phyloP scores from a whole-genome alignment of 345 rosid species.

The Microthlaspi erraticum region DNA sequence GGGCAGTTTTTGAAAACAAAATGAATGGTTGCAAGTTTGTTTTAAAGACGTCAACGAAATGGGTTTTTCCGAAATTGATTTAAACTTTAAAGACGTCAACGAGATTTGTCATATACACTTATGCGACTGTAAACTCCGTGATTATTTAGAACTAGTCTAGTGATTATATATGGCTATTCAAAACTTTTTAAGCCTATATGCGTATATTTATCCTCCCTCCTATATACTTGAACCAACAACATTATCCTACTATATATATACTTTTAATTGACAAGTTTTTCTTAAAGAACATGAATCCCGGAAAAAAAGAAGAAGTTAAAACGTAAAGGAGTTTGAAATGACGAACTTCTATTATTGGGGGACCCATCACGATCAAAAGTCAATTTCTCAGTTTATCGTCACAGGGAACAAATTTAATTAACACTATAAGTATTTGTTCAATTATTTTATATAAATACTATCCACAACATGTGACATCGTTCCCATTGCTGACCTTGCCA shows the following conservation, averaged over 20 bases:
- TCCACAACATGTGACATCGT: conserved; percentile 42
- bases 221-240: too few species aligned
- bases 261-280: too few species aligned
- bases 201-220: too few species aligned
- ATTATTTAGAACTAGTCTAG: conserved; percentile 15
- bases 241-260: too few species aligned
- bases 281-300: neutral
- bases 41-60: conserved; percentile 20
- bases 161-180: conserved; percentile 27
- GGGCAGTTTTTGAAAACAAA: conserved; percentile 27
- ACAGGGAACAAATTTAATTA: conserved; percentile 36
- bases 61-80: neutral
- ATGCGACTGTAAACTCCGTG: conserved; percentile 29
- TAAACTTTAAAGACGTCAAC: conserved; percentile 3
- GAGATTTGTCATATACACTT: conserved; percentile 15
- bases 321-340: conserved; percentile 22
- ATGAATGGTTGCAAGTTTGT: conserved; percentile 30
- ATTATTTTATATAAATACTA: conserved; percentile 25
- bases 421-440: conserved; percentile 6
- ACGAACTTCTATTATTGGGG: conserved; percentile 42
- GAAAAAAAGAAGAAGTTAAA: neutral
- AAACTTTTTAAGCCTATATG: neutral
- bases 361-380: conserved; percentile 45
- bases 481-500: conserved; percentile 46
- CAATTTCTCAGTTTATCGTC: conserved; percentile 40